Percentiles rank a stretch among this genome's conserved stretches.
Conservation (phyloP, 441 rosid genomes). For the Populus hybrid region DNA sequence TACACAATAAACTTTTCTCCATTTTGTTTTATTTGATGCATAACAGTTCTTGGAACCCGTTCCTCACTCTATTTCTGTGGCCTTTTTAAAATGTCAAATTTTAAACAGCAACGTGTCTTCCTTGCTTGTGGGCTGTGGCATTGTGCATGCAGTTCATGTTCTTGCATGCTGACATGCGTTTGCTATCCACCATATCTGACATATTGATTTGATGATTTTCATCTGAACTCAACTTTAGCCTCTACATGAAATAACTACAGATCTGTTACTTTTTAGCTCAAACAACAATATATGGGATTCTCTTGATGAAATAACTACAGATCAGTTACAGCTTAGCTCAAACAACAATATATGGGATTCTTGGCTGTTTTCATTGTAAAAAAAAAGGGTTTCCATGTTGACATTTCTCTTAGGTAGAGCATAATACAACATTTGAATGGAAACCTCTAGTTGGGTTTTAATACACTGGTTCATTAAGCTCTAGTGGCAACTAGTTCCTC, state of each 20-base stretch:
- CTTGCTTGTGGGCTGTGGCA: not conserved
- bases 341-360: not conserved
- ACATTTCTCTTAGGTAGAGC: not conserved
- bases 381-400: not conserved
- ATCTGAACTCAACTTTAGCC: not conserved
- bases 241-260: not conserved
- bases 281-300: not conserved
- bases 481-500: not conserved
- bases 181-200: not conserved
- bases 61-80: not conserved
- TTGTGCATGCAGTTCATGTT: not conserved
- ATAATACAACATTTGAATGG: not conserved
- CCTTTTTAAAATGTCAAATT: not conserved
- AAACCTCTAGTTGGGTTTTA: not conserved
- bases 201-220: not conserved
- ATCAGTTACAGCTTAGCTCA: not conserved
- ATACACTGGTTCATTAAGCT: not conserved
- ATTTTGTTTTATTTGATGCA: not conserved
- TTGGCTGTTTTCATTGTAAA: not conserved
- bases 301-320: not conserved
- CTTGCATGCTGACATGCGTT: not conserved
- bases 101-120: not conserved
- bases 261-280: not conserved
- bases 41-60: not conserved
- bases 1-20: not conserved